Percentiles rank a stretch among this genome's conserved stretches.
phyloP scores from a whole-genome alignment of 345 rosid species.

The Populus pruinosa region DNA sequence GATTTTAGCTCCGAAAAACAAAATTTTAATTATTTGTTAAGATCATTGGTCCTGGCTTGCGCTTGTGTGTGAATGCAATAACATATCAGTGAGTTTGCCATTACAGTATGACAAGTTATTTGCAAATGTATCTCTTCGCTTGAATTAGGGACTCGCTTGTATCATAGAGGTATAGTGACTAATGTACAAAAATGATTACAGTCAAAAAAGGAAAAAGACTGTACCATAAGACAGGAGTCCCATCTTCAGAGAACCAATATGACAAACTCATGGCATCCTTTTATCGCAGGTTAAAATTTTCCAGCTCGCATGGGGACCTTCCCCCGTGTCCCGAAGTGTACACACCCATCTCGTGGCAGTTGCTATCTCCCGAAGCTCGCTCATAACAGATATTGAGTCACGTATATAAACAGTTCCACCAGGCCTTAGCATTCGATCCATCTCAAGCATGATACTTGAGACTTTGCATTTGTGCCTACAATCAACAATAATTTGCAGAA shows the following conservation, averaged over 20 bases:
- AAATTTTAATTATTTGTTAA: neutral
- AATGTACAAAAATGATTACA: neutral
- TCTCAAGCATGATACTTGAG: conserved; percentile 56
- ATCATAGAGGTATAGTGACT: neutral
- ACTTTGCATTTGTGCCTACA: conserved; percentile 44
- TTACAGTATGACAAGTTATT: too few species aligned
- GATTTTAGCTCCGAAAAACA: neutral
- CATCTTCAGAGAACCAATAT: neutral
- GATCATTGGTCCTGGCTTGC: too few species aligned
- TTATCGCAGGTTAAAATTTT: conserved; percentile 57
- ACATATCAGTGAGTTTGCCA: too few species aligned
- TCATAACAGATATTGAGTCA: conserved; percentile 46
- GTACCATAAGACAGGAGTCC: neutral
- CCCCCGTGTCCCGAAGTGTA: conserved; percentile 44
- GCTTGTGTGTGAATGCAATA: too few species aligned
- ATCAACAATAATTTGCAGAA: neutral
- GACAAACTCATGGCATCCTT: conserved; percentile 25
- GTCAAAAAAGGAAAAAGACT: neutral
- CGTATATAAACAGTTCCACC: conserved; percentile 53
- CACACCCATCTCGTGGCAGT: conserved; percentile 51
- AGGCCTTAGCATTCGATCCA: conserved; percentile 60
- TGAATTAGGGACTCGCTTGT: too few species aligned
- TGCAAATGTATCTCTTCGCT: too few species aligned
- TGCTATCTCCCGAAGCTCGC: conserved; percentile 43
- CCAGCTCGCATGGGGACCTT: conserved; percentile 64